Evolutionary conservation across 768 basidiomycete genomes (phyloP).

Genomic region (Suillus sp.): DNA sequence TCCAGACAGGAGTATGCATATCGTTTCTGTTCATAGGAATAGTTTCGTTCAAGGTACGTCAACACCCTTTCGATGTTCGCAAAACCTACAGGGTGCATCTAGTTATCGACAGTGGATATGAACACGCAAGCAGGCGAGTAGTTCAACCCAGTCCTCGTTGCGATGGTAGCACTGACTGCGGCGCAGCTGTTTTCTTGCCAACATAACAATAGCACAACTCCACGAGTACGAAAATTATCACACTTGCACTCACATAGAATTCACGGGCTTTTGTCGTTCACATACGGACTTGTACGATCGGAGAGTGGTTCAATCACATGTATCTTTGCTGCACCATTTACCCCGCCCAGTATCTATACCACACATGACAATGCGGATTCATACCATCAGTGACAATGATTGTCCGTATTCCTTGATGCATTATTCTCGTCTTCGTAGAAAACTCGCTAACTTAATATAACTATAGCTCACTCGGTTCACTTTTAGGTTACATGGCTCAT

Average conservation of each 20-base stretch:
- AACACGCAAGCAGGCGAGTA: conserved; percentile 65
- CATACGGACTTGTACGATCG: conserved; percentile 17
- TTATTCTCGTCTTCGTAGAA: conserved; percentile 16
- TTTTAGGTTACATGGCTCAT: neutral
- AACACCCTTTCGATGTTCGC: neutral
- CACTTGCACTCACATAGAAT: conserved; percentile 6
- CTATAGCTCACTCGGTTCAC: conserved; percentile 16
- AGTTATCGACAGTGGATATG: conserved; percentile 49
- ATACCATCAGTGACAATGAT: conserved; percentile 23
- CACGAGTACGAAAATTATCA: neutral
- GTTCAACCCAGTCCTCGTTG: conserved; percentile 5
- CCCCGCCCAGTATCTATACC: conserved; percentile 32
- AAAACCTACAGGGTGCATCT: conserved; percentile 14
- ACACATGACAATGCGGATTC: conserved; percentile 17
- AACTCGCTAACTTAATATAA: conserved; percentile 34
- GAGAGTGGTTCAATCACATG: conserved; percentile 24
- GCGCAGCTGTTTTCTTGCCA: conserved; percentile 61
- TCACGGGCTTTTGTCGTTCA: conserved; percentile 13
- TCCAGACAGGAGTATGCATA: conserved; percentile 71
- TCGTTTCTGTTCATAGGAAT: conserved; percentile 84
- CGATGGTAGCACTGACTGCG: conserved; percentile 14
- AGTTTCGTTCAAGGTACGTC: conserved; percentile 72
- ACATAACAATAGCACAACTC: conserved; percentile 40
- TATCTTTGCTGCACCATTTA: conserved; percentile 28
- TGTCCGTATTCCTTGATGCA: conserved; percentile 13